Conservation (phyloP, 306 rosid species). For the Vigna nakashimae region DNA sequence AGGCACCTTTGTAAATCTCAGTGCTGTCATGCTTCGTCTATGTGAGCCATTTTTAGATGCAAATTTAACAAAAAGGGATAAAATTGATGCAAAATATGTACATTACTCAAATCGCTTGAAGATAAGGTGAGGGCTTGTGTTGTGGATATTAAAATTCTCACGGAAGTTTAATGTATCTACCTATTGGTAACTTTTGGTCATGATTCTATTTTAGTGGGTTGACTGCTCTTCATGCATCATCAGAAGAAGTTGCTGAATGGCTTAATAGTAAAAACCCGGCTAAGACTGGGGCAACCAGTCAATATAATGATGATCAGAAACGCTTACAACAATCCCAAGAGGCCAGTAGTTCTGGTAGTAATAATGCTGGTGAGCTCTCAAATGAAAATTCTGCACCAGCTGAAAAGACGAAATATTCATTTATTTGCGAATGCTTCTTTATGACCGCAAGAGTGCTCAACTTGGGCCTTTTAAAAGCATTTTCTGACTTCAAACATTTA, state of each 20-base stretch:
- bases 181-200: constrained; percentile 50
- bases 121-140: constrained; percentile 66
- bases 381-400: constrained; percentile 50
- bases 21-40: constrained; percentile 94
- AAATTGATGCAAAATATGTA: constrained; percentile 90
- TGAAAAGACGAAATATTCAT: constrained; percentile 74
- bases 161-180: constrained; percentile 38
- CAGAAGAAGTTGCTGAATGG: constrained; percentile 95
- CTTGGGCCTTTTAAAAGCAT: constrained; percentile 91
- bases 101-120: constrained; percentile 78
- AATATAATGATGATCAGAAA: constrained; percentile 63
- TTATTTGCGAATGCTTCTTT: constrained; percentile 98
- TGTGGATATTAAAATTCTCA: constrained; percentile 19
- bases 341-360: constrained; percentile 86
- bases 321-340: constrained; percentile 87
- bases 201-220: constrained; percentile 67
- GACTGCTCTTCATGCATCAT: constrained; percentile 97
- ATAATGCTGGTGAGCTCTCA: constrained; percentile 55
- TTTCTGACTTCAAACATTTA: constrained; percentile 95
- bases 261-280: constrained; percentile 56
- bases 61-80: constrained; percentile 83
- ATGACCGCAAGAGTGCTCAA: constrained; percentile 98
- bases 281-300: constrained; percentile 49
- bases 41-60: constrained; percentile 97
- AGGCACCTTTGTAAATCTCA: constrained; percentile 97